Base-by-base conservation (phyloP, 371 early-diverging fungal genomes). In the Mucor velutinosus region DNA sequence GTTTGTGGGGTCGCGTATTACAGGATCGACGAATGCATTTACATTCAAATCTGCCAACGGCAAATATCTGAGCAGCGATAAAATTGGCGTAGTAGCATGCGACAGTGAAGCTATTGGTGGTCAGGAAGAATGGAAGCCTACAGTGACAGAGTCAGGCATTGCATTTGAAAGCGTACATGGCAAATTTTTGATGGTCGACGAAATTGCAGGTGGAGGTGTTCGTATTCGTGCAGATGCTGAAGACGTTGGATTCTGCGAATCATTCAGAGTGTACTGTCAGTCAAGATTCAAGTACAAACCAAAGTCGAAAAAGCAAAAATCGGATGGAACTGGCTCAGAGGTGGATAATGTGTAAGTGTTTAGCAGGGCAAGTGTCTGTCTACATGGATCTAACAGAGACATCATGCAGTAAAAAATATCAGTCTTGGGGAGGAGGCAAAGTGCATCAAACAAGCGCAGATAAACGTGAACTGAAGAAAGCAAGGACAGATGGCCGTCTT, bases 101-200 rank as follows among this genome's bases (percentile, higher is more conserved):
- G 82, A 88, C 14, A 72, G 82, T 32, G 94, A 93, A 67, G 96
- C 95, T 0, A 90, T 92, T 35, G 93, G 94, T 1, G 90, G 89
- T 11, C 78, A 86, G 47, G 95, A 95, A 70, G 94, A 92, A 71
- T 94, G 94, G 94, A 83, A 85, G 21, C 85, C 86, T 7, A 75
- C 89, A 6, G 68, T 93, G 10, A 76, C 87, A 21, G 92, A 91
- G 4, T 92, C 91, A 53, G 95, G 94, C 0, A 70, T 91, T 19
- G 89, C 88, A 7, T 81, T 93, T 23, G 87, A 92, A 75, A 88
- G 74, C 64, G 78, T 82, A 7, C 83, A 89, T 58, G 83, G 80
- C 30, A 87, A 86, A 59, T 89, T 85, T 60, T 64, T 90, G 66
- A 87, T 86, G 77, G 78, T 86, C 29, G 90, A 90, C 62, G 86